phyloP scores from a whole-genome alignment of 2,329 filamentous ascomycete species.

The Tympanopsis confertula region DNA sequence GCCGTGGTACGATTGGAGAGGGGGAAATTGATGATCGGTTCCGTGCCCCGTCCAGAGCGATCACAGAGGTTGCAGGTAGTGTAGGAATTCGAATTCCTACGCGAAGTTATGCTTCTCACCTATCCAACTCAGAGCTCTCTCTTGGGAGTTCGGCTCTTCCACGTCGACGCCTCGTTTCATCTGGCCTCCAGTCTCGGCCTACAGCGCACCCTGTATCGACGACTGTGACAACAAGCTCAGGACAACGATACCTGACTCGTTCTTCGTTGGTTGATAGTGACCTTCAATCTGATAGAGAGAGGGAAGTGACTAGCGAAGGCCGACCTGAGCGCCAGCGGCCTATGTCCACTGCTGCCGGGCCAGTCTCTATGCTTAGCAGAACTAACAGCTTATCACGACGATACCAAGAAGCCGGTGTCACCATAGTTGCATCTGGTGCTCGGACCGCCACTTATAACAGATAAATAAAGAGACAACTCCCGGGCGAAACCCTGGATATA shows the following conservation, averaged over 20 bases:
- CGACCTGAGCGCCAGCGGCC: not conserved
- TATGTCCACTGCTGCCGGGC: too few relatives aligned
- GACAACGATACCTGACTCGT: not conserved
- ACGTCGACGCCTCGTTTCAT: not conserved
- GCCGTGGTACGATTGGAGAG: not conserved
- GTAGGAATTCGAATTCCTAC: not conserved
- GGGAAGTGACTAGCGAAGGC: not conserved
- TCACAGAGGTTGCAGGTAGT: not conserved
- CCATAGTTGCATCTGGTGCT: not conserved
- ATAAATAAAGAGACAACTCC: too few relatives aligned
- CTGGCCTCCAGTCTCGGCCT: not conserved
- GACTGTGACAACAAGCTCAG: not conserved
- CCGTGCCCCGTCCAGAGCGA: not conserved
- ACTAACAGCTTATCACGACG: not conserved
- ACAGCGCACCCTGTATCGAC: not conserved
- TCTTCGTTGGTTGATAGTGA: not conserved
- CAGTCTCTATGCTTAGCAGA: not conserved
- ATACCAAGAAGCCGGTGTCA: not conserved
- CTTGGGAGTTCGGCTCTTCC: not conserved
- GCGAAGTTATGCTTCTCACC: not conserved
- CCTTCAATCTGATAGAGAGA: not conserved
- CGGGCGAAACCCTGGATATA: too few relatives aligned
- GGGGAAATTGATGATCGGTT: not conserved
- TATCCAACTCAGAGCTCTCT: not conserved
- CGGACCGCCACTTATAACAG: too few relatives aligned